Conservation (phyloP, 352 stramenopile genomes). For the Globisporangium megalacanthum region DNA sequence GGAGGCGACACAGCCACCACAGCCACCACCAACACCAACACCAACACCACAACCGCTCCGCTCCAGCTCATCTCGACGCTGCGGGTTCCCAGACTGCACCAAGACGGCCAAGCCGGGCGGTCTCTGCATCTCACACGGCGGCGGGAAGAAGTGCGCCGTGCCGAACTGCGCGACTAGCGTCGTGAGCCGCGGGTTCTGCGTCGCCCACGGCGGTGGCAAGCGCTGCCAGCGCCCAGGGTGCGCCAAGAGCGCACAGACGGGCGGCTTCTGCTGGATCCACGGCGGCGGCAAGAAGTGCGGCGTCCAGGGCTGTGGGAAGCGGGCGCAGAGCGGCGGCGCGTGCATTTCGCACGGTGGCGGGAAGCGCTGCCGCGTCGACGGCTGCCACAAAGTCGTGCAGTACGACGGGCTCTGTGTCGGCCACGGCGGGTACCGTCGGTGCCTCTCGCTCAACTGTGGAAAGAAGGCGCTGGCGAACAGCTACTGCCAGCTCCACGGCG, state of each 20-base stretch:
- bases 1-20: too few relatives aligned
- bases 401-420: conserved; percentile 39
- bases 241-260: conserved; percentile 34
- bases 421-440: conserved; percentile 37
- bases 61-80: conserved; percentile 12
- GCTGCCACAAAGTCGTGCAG: conserved; percentile 39
- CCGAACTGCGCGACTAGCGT: conserved; percentile 31
- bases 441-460: conserved; percentile 26
- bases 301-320: conserved; percentile 31
- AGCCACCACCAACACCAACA: too few relatives aligned
- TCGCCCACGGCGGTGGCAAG: conserved; percentile 44
- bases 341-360: conserved; percentile 39
- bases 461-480: conserved; percentile 35
- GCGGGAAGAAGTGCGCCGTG: conserved; percentile 48
- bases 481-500: conserved; percentile 29
- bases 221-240: conserved; percentile 28
- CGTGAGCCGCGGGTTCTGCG: conserved; percentile 39
- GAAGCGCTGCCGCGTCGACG: conserved; percentile 23
- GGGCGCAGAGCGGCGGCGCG: conserved; percentile 31
- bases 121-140: conserved; percentile 64
- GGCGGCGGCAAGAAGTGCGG: conserved; percentile 43
- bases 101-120: conserved; percentile 39
- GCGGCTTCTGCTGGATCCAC: conserved; percentile 39
- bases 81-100: conserved; percentile 29
- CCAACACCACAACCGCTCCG: too few relatives aligned